Base-by-base conservation (phyloP, 805 yeast species). In the Saturnispora kantuleensis region DNA sequence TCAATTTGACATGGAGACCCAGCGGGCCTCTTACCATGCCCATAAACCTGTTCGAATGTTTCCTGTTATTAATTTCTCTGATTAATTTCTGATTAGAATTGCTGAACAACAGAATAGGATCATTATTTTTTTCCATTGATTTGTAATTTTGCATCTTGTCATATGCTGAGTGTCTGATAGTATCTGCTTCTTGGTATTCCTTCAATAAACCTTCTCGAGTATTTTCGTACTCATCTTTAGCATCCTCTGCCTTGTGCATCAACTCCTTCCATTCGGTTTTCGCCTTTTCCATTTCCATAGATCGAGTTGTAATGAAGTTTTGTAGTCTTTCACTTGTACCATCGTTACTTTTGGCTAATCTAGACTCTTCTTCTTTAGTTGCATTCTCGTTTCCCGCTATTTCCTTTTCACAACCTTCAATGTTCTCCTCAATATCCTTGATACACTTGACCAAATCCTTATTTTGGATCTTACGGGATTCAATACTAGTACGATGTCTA, bases 11-110 rank as follows among this genome's bases (percentile, higher is more conserved):
- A 47, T 65, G 64, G 3, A 68, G 51, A 1, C 96, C 96, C 2
- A 90, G 50, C 0, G 98, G 98, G 0, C 97, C 97, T 13, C 81
- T 60, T 0, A 95, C 95, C 31, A 55, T 56, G 2, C 59, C 53
- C 13, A 68, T 69, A 69, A 74, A 79, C 12, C 60, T 53, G 5
- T 47, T 42, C 8, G 12, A 32, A 6, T 16, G 17, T n/a, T 31
- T 42, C 31, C 36, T 12, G 0, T 51, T 39, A 11, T 62, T 50
- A 6, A 81, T 71, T 5, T 65, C 73, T 3, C 56, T 50, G 18
- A 79, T 52, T 6, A 81, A 56, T 2, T 47, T 40, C 8, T 60
- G 61, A 56, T 78, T 70, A 5, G 65, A 62, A 1, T 49, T 49
- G 7, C 81, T 82, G 68, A 77, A 81, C 1, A 79, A 74, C 10